Evolutionary conservation across 192 early-diverging fungal species (phyloP).

Genomic region (Dimargaris verticillata): DNA sequence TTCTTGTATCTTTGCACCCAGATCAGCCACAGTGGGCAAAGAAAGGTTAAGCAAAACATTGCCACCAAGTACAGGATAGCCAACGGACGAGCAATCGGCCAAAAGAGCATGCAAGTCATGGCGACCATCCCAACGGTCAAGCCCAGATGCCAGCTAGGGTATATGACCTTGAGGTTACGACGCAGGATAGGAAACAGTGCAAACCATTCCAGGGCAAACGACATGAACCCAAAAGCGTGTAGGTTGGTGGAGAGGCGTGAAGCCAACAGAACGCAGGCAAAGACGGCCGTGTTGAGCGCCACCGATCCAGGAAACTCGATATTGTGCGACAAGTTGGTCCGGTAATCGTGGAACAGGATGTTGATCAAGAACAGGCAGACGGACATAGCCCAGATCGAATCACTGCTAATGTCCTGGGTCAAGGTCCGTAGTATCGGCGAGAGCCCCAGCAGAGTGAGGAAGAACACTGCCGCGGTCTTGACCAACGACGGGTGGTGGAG

Average conservation of each 20-base stretch:
- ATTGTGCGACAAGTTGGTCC: constrained; percentile 20
- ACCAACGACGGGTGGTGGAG: constrained; percentile 10
- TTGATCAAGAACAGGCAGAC: constrained; percentile 69
- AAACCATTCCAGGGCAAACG: constrained; percentile 82
- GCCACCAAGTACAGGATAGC: constrained; percentile 47
- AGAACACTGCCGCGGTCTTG: constrained; percentile 56
- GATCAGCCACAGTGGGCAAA: constrained; percentile 82
- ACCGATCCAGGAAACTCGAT: constrained; percentile 76
- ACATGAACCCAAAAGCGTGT: constrained; percentile 76
- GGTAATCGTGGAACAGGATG: constrained; percentile 81
- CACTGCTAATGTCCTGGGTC: constrained; percentile 73
- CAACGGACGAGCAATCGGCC: constrained; percentile 48
- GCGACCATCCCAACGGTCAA: constrained; percentile 27
- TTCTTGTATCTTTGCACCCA: constrained; percentile 93
- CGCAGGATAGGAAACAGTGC: constrained; percentile 87
- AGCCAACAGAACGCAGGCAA: constrained; percentile 80
- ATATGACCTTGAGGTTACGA: constrained; percentile 50
- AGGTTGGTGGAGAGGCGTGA: constrained; percentile 67
- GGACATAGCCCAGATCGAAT: constrained; percentile 88
- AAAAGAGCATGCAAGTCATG: constrained; percentile 43
- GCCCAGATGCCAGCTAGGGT: constrained; percentile 8
- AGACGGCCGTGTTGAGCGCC: constrained; percentile 94
- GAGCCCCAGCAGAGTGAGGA: constrained; percentile 57
- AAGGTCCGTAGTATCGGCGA: constrained; percentile 84
- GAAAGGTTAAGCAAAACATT: constrained; percentile 65